Conservation (phyloP, 768 basidiomycete genomes). For the Mycena galericulata region DNA sequence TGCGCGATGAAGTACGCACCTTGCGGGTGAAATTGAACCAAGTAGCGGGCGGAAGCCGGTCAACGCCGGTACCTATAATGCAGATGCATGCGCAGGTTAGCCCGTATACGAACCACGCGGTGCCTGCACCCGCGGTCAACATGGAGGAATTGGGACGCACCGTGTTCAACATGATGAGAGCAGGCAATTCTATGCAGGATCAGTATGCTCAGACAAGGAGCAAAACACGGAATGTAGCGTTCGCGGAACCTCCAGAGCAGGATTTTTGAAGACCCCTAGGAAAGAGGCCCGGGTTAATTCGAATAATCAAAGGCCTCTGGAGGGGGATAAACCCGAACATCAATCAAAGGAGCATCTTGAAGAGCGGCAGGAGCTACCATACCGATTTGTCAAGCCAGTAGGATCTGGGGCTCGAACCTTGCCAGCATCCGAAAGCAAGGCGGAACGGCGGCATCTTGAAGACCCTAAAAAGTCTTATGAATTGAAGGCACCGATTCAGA, state of each 20-base stretch:
- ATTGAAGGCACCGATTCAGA: slow-evolving; percentile 19
- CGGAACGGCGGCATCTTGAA: background rate
- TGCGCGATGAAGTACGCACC: slow-evolving; percentile 20
- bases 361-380: slow-evolving; percentile 10
- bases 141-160: slow-evolving; percentile 21
- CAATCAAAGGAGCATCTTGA: too few relatives aligned
- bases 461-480: slow-evolving; percentile 16
- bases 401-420: slow-evolving; percentile 20
- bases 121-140: background rate
- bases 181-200: background rate
- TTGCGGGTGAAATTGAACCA: slow-evolving; percentile 23
- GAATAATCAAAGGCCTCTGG: slow-evolving; percentile 15
- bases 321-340: slow-evolving; percentile 13
- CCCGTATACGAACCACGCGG: background rate
- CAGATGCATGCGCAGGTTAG: background rate
- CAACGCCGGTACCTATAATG: background rate
- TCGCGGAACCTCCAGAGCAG: slow-evolving; percentile 12
- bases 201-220: slow-evolving; percentile 17
- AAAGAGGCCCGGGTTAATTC: slow-evolving; percentile 15
- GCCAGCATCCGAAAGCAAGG: slow-evolving; percentile 1
- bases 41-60: too few relatives aligned
- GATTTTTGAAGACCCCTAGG: slow-evolving; percentile 26
- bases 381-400: slow-evolving; percentile 11
- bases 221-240: background rate
- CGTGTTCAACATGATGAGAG: slow-evolving; percentile 5